A percentile compares a stretch with the other conserved stretches of the same genome.
These are phyloP conservation scores for Penicillium bialowiezense DNA, from an alignment of 495 filamentous ascomycete species.

Conservation along the genomic window DNA sequence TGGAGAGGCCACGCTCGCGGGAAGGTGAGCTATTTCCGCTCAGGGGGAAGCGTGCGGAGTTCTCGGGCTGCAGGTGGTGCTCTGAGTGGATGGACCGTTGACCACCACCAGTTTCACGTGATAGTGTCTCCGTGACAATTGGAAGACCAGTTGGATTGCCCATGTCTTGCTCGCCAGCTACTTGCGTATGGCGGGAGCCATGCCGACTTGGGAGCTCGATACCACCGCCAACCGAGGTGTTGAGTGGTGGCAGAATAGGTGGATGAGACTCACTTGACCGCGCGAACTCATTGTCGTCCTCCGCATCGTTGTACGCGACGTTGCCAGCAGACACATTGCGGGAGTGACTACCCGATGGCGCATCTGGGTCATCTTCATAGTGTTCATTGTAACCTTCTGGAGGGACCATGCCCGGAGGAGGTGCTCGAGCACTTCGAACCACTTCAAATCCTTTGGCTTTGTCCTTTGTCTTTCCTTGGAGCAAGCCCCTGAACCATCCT, in stretches of 20 bases:
- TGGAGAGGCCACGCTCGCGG: slow-evolving; percentile 44
- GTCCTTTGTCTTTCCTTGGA: slow-evolving; percentile 81
- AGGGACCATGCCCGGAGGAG: slow-evolving; percentile 42
- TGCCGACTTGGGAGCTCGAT: slow-evolving; percentile 65
- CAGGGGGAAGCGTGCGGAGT: slow-evolving; percentile 57
- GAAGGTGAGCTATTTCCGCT: slow-evolving; percentile 50
- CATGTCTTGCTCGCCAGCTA: slow-evolving; percentile 29
- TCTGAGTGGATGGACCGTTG: slow-evolving; percentile 9
- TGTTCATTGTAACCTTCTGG: slow-evolving; percentile 49
- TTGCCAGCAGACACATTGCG: slow-evolving; percentile 31
- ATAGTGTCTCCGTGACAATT: slow-evolving; percentile 22
- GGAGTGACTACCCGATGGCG: slow-evolving; percentile 21
- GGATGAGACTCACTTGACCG: slow-evolving; percentile 23
- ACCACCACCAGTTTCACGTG: slow-evolving; percentile 4
- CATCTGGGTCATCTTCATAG: slow-evolving; percentile 58
- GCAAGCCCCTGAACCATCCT: slow-evolving; percentile 78
- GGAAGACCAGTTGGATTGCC: slow-evolving; percentile 10
- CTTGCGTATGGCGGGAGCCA: slow-evolving; percentile 52
- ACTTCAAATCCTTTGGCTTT: slow-evolving; percentile 95
- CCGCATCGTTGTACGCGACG: slow-evolving; percentile 45
- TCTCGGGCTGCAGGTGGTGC: slow-evolving; percentile 28
- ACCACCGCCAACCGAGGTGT: slow-evolving; percentile 49
- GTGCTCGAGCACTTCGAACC: slow-evolving; percentile 75
- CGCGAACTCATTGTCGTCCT: slow-evolving; percentile 33
- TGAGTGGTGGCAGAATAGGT: slow-evolving; percentile 59